phyloP scores from a whole-genome alignment of 108 stramenopile genomes.

The Mediolabrus comicus region DNA sequence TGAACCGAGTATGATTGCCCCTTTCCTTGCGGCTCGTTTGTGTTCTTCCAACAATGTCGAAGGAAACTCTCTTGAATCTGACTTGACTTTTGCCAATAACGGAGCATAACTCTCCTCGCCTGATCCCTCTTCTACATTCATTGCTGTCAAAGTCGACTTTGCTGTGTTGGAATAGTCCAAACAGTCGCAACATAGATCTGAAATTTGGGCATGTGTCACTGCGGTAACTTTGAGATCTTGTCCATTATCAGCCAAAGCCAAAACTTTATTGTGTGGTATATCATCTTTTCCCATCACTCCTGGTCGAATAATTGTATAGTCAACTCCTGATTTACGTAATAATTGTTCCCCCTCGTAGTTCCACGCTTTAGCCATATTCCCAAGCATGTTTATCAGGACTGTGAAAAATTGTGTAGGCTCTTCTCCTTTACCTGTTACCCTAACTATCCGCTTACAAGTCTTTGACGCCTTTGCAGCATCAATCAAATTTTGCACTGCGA shows the following conservation, averaged over 20 bases:
- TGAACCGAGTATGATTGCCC: constrained; percentile 20
- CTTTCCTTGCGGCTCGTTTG: constrained; percentile 38
- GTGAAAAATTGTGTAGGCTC: constrained; percentile 57
- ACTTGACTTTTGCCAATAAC: constrained; percentile 46
- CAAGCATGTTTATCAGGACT: constrained; percentile 71
- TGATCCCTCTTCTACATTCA: constrained; percentile 43
- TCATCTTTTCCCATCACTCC: constrained; percentile 53
- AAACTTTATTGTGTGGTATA: constrained; percentile 22
- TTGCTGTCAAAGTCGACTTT: constrained; percentile 56
- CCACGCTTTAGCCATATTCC: constrained; percentile 78
- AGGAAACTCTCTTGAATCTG: constrained; percentile 48
- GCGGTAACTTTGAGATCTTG: constrained; percentile 60
- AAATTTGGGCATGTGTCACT: constrained; percentile 60
- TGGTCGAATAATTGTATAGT: constrained; percentile 76
- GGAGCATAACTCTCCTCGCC: constrained; percentile 51
- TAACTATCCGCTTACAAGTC: constrained; percentile 55
- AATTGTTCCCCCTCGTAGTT: constrained; percentile 81
- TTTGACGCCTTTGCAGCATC: constrained; percentile 27
- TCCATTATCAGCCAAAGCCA: constrained; percentile 64
- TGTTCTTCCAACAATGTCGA: constrained; percentile 35
- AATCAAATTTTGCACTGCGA: constrained; percentile 61
- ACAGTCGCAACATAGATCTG: constrained; percentile 50
- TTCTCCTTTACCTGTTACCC: constrained; percentile 83
- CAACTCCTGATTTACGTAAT: constrained; percentile 47
- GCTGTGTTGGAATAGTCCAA: constrained; percentile 49